Base-by-base conservation (phyloP, 1,284 basidiomycete species). In the Kalmanozyma brasiliensis region DNA sequence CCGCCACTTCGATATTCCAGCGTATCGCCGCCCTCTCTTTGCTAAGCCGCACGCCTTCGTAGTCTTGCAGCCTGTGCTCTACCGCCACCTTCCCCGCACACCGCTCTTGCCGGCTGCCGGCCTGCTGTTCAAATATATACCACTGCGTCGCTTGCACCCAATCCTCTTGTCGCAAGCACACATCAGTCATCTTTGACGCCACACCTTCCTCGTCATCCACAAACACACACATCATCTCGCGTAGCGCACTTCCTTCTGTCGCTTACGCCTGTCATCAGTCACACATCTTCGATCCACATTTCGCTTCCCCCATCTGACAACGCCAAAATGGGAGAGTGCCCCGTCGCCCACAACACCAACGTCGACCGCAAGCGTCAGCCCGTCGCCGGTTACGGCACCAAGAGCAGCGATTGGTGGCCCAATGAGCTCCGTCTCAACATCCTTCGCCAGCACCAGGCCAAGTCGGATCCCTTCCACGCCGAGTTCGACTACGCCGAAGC, bases 371-470 rank as follows among this genome's bases (percentile, higher is more conserved):
- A 65, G 56, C 55, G 57, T 32, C 43, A 59, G 20, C 63, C 63
- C 33, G 47, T 26, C 19, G 63, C 63, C 20, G 63, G 63, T 9
- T 44, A 38, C 38, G 63, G 63, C 33, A 59, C 56, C 43, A 53
- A 59, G 56, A 65, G 55, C 56, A 43, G 38, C 34, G 63, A 65
- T 35, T 65, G 63, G 63, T 65, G 63, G 63, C 63, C 63, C 30
- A 65, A 59, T 40, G 57, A 45, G 37, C 48, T 65, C 19, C 26
- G 49, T 8, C 63, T 65, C 56, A 59, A 59, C 56, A 53, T 65
- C 33, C 63, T 65, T 17, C 63, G 63, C 16, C 56, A 65, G 56
- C 56, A 65, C 56, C 55, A 65, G 48, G 37, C 63, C 34, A 48
- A 38, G 34, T 65, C 63, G 22, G 56, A 65, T 45, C 63, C 63